Base-by-base conservation (phyloP, 1,284 basidiomycete genomes). In the Pseudozyma tsukubaensis region DNA sequence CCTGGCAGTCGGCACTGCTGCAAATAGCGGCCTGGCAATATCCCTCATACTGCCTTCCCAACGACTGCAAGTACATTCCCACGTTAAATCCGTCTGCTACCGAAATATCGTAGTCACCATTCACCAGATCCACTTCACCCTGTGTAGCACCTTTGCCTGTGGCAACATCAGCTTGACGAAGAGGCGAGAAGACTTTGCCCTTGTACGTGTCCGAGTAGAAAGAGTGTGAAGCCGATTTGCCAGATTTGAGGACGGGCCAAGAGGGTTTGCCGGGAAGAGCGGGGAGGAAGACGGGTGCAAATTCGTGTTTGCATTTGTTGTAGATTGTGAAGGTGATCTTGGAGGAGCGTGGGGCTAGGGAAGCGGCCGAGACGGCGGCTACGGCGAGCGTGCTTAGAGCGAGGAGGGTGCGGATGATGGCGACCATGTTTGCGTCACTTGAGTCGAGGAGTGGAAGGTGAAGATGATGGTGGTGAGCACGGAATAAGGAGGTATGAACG, bases 301-400 rank as follows among this genome's bases (percentile, higher is more conserved):
- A 76, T 13, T 50, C 52, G 34, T 76, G 60, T 48, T 67, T 59
- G 69, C 73, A 76, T 35, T 67, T 67, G 67, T 75, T 75, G 57
- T 50, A 50, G 11, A 71, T 63, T 36, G 59, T 75, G 58, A 75
- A 67, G 34, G 63, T 64, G 47, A 75, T 62, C 50, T 63, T 63
- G 40, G 72, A 71, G 58, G 67, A 71, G 50, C 72, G 72, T 0
- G 59, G 57, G 0, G 59, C 53, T 1, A 64, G 19, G 13, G 66
- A 21, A 1, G 59, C 59, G 19, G 61, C 59, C 35, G 59, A 42
- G 6, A 57, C 63, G 6, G 63, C 49, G n/a, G 56, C 54, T 11
- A 54, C 67, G 24, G 24, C 24, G 4, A 71, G 50, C 8, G 51
- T 56, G 21, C 43, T 50, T 7, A 67, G n/a, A 9, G 67, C 51